Evolutionary conservation across 2,329 filamentous ascomycete genomes (phyloP), one percentile per base, ranked within the genome.

Genomic region (Talaromyces sp.): DNA sequence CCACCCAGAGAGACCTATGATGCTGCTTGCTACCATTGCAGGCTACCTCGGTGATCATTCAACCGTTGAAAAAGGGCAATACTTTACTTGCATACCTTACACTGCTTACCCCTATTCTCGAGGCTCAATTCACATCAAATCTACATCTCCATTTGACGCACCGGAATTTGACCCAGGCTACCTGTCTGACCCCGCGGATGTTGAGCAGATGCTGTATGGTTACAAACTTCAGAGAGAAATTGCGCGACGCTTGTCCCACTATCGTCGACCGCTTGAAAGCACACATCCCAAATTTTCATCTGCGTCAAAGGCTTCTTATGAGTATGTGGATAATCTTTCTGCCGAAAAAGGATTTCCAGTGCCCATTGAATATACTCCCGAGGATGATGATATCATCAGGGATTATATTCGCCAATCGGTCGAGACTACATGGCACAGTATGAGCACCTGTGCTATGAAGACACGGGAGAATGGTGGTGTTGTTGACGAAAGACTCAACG

Each of bases 391-490:
- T 27, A 66, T 72, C 41, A 68, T 74, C n/a, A 67, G 69, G 45
- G 58, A 52, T 43, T 66, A 63, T 22, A 67, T 73, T 41, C 41
- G 63, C 35, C 27, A 37, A 33, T 57, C 49, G n/a, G 58, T 52
- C 3, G 33, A 27, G 15, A 58, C 66, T 10, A 69, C 69, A 47
- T 70, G 66, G 41, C 71, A 73, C 41, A 69, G 71, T 15, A 68
- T 63, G 8, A 69, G 69, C 8, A 66, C 81, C 0, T 79, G 77
- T n/a, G 50, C 39, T 11, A 64, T 64, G 54, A 56, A 45, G 6
- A 56, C 56, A 3, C 43, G 43, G 25, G 59, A 62, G 3, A 63
- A 68, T 54, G 68, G 63, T 11, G 67, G 64, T 27, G 68, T 66
- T 17, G 66, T 70, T 5, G 69, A 70, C 52, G 64, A 27, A n/a